Evolutionary conservation across 78 protist genomes (phyloP).

Genomic region (Creolimax fragrantissima): DNA sequence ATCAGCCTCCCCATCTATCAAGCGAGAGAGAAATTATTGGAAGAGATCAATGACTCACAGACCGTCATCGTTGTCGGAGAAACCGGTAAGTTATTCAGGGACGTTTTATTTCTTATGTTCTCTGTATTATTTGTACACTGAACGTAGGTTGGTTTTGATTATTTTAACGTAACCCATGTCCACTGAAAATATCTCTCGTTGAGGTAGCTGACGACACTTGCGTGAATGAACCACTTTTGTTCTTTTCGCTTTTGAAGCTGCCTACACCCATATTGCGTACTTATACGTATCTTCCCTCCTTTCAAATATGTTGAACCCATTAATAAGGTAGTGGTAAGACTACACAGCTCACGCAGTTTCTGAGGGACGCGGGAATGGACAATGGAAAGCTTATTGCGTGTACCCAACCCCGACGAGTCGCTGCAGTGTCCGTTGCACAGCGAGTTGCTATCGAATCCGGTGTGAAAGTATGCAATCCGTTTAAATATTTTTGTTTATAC

Average conservation of each 20-base stretch:
- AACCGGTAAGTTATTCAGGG: conserved; percentile 88
- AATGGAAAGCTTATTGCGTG: conserved; percentile 69
- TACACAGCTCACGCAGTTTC: conserved; percentile 84
- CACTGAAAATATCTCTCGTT: background rate
- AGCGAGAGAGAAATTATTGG: background rate
- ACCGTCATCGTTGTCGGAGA: conserved; percentile 85
- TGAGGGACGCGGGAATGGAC: background rate
- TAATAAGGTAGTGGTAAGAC: conserved; percentile 86
- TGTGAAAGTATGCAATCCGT: conserved; percentile 68
- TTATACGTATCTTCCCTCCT: too few species aligned
- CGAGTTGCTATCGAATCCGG: conserved; percentile 90
- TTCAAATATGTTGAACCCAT: too few species aligned
- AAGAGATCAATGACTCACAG: background rate
- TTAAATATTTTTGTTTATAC: too few species aligned
- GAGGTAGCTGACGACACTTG: background rate
- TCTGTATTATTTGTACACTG: too few species aligned
- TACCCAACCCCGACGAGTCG: conserved; percentile 98
- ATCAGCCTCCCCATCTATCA: background rate
- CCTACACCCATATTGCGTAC: too few species aligned
- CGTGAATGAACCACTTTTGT: background rate
- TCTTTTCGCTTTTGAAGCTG: too few species aligned
- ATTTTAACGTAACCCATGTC: background rate
- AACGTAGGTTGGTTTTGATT: too few species aligned
- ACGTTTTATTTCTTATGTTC: too few species aligned
- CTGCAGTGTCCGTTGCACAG: conserved; percentile 89